Evolutionary conservation across 257 asterid species (phyloP).

Genomic region (Ajuga chamaepitys): DNA sequence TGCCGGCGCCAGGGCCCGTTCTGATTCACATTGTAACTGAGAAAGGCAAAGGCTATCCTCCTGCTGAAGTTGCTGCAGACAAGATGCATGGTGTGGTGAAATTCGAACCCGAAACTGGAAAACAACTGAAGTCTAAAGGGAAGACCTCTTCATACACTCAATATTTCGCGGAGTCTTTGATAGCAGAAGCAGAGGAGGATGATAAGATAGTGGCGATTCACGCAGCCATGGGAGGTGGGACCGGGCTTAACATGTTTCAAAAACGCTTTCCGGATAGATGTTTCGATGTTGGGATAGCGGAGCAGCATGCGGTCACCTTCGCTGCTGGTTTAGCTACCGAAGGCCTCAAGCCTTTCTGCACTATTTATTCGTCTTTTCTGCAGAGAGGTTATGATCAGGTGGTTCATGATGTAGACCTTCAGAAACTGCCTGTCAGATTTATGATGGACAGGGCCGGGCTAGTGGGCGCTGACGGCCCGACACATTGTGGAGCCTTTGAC

Average conservation of each 20-base stretch:
- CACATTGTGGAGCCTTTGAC: constrained; percentile 59
- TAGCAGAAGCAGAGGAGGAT: constrained; percentile 45
- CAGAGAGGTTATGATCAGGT: constrained; percentile 67
- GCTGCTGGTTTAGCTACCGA: constrained; percentile 57
- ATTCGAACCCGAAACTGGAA: constrained; percentile 42
- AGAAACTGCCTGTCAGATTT: constrained; percentile 48
- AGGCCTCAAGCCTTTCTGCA: constrained; percentile 56
- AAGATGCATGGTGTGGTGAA: constrained; percentile 53
- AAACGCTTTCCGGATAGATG: constrained; percentile 38
- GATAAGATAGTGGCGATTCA: constrained; percentile 46
- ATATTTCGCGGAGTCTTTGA: constrained; percentile 42
- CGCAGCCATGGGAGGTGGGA: constrained; percentile 68
- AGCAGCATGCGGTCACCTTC: constrained; percentile 58
- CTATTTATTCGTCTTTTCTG: constrained; percentile 49
- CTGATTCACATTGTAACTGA: constrained; percentile 40
- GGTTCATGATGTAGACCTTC: constrained; percentile 60
- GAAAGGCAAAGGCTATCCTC: constrained; percentile 54
- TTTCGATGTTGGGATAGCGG: constrained; percentile 55
- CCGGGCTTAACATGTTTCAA: constrained; percentile 45
- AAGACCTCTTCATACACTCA: constrained; percentile 33
- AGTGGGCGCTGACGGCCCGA: constrained; percentile 61
- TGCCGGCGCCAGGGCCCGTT: constrained; percentile 45
- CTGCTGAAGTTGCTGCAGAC: constrained; percentile 47
- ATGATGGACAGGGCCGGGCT: constrained; percentile 59
- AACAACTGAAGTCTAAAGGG: constrained; percentile 29